Evolutionary conservation across 2,329 filamentous ascomycete species (phyloP), one percentile per base, ranked within the genome.

Genomic region (Fusarium hostae): DNA sequence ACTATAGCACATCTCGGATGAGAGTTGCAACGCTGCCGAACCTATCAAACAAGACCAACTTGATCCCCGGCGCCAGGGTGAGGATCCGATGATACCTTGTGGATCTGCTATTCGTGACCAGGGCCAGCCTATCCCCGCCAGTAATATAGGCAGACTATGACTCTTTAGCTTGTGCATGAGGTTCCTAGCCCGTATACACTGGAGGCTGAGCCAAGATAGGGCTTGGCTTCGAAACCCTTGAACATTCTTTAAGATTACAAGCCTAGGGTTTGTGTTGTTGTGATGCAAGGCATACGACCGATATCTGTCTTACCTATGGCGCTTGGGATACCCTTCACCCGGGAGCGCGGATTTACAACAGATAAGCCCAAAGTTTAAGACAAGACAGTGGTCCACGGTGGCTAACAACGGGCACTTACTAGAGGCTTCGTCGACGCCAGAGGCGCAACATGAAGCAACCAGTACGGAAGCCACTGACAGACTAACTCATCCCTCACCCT

Each of bases 361-460:
- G 34, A 63, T 72, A 32, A 48, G 58, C 40, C 41, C 30, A 55
- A 56, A 39, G 44, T 34, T 43, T 58, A 43, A 57, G 69, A 51
- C 59, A 61, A 44, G 39, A 32, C 43, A 48, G 22, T 40, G 54
- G 39, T 41, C 43, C 40, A 56, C 13, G 45, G 54, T 59, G 43
- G 56, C 56, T 63, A 18, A 44, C 37, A 70, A 74, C 57, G 56
- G 51, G 47, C 43, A 34, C 39, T 28, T 40, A 26, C 50, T 60
- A 63, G 45, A 61, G 59, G 41, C 44, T n/a, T 44, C 16, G 32
- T 41, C 47, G 26, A 59, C 56, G 58, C 47, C 47, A 66, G 69
- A 70, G 69, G 66, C 65, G 54, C 54, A 67, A 63, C 51, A 37
- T 70, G 66, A 72, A 70, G 57, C 70, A 71, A 48, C 47, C 67